Percentiles rank a stretch among this genome's conserved stretches.
Conservation (phyloP, 306 rosid genomes). For the Begonia fuchsioides region DNA sequence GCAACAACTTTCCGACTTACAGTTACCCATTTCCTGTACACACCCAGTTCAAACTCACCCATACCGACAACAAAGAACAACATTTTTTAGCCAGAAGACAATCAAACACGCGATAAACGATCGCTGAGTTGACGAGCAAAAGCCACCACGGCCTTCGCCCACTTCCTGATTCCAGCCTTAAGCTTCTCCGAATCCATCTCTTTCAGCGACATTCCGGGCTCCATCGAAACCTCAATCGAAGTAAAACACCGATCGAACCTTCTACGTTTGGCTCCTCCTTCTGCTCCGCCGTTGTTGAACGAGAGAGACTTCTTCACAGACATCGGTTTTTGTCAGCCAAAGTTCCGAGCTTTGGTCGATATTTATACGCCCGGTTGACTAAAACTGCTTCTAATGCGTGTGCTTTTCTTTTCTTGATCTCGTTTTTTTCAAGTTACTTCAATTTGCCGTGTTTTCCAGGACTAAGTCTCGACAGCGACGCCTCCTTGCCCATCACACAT, state of each 20-base stretch:
- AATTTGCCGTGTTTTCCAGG: too few species aligned
- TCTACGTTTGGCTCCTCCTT: constrained; percentile 5
- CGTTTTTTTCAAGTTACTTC: too few species aligned
- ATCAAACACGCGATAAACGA: too few species aligned
- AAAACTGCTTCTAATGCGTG: constrained; percentile 30
- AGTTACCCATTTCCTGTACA: too few species aligned
- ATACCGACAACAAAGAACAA: not conserved
- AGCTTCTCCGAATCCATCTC: constrained; percentile 71
- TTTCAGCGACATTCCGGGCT: too few species aligned
- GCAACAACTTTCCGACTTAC: too few species aligned
- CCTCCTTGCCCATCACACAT: too few species aligned
- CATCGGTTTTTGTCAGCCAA: constrained; percentile 21
- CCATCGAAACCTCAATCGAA: too few species aligned
- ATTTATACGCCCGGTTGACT: constrained; percentile 27
- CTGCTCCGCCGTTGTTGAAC: constrained; percentile 19
- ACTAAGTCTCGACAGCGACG: too few species aligned
- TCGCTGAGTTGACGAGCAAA: constrained; percentile 81
- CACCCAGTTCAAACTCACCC: not conserved
- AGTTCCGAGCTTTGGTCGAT: constrained; percentile 9
- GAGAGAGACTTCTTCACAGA: constrained; percentile 69
- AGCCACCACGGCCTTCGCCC: constrained; percentile 89
- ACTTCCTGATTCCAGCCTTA: constrained; percentile 57
- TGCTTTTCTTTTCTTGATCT: not conserved
- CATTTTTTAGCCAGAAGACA: too few species aligned
- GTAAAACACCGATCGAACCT: too few species aligned